Conservation (phyloP, 75 land plant species). For the Selaginella tamariscina region DNA sequence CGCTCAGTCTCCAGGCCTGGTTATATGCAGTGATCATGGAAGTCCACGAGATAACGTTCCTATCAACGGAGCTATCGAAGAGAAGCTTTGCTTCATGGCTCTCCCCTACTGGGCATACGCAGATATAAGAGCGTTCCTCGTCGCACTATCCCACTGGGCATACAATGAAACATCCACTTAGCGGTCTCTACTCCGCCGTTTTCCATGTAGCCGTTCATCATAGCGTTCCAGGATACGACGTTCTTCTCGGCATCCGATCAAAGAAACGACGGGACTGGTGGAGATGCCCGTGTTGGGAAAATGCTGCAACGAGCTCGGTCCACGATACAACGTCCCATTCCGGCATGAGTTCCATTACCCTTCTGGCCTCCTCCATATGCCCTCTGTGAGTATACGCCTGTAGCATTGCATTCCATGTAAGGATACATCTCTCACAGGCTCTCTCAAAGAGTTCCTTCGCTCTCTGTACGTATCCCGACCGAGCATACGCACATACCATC, state of each 20-base stretch:
- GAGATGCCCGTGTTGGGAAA: neutral
- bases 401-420: neutral
- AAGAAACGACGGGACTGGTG: neutral
- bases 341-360: neutral
- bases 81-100: neutral
- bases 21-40: neutral
- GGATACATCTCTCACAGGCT: neutral
- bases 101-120: neutral
- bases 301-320: constrained; percentile 3
- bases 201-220: neutral
- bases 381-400: neutral
- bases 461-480: neutral
- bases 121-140: neutral
- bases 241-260: constrained; percentile 4
- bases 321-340: neutral
- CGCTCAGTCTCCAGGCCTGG: neutral
- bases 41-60: constrained; percentile 1
- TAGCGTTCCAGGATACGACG: constrained; percentile 7
- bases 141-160: constrained; percentile 10
- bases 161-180: neutral
- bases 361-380: neutral
- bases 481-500: neutral
- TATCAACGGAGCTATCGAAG: neutral
- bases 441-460: neutral
- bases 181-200: neutral